Conservation (phyloP, 345 rosid genomes). For the Boechera stricta region DNA sequence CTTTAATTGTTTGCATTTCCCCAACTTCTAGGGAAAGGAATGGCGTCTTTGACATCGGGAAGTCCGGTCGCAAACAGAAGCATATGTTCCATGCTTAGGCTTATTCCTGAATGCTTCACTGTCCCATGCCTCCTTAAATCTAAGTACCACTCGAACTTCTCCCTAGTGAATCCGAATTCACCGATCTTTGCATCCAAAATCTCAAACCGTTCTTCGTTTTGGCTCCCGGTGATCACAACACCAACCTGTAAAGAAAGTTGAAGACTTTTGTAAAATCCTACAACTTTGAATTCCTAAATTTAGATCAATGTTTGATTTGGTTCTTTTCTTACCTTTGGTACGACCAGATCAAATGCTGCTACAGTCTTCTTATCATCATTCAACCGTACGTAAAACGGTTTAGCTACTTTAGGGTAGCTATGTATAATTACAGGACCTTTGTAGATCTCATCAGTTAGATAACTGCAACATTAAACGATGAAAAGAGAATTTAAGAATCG, state of each 20-base stretch:
- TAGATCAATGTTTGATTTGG: slow-evolving; percentile 6
- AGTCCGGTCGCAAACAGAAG: slow-evolving; percentile 74
- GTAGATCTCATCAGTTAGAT: slow-evolving; percentile 72
- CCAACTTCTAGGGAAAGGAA: slow-evolving; percentile 78
- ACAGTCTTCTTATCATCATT: slow-evolving; percentile 81
- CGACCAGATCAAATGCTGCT: slow-evolving; percentile 87
- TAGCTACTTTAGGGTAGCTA: slow-evolving; percentile 63
- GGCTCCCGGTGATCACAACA: slow-evolving; percentile 70
- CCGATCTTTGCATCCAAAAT: slow-evolving; percentile 59
- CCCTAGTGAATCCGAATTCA: slow-evolving; percentile 55
- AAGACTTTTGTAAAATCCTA: slow-evolving; percentile 15
- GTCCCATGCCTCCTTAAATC: slow-evolving; percentile 87
- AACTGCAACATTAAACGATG: slow-evolving; percentile 51
- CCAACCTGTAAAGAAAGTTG: slow-evolving; percentile 63
- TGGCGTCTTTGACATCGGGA: slow-evolving; percentile 70
- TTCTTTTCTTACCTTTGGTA: slow-evolving; percentile 66
- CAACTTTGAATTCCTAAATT: background rate
- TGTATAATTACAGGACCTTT: slow-evolving; percentile 65
- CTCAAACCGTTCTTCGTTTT: slow-evolving; percentile 78
- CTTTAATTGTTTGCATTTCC: slow-evolving; percentile 59
- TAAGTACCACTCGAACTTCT: slow-evolving; percentile 79
- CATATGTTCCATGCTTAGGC: slow-evolving; percentile 71
- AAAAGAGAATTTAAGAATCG: slow-evolving; percentile 10
- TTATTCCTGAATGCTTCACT: slow-evolving; percentile 77
- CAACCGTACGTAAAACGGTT: slow-evolving; percentile 70